phyloP scores from a whole-genome alignment of 352 stramenopile species.

The Aphanomyces invadans region DNA sequence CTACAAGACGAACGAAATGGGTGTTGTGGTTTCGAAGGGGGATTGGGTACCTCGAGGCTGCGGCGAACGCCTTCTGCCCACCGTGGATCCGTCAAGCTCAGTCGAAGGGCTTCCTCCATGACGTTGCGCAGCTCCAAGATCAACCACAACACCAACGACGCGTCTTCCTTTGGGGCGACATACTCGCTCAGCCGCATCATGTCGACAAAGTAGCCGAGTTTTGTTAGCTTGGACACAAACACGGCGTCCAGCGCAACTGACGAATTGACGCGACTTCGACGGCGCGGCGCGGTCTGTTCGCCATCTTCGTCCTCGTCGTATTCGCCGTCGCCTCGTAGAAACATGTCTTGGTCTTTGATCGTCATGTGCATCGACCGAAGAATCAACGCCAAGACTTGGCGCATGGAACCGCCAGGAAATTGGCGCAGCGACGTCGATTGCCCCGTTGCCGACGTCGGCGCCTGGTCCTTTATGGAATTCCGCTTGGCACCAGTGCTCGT shows the following conservation, averaged over 20 bases:
- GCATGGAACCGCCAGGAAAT: conserved; percentile 72
- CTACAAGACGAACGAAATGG: neutral
- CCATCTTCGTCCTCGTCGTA: conserved; percentile 31
- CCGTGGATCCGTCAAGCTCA: conserved; percentile 2
- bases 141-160: conserved; percentile 66
- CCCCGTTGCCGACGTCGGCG: conserved; percentile 13
- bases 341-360: conserved; percentile 9
- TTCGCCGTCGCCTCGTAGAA: conserved; percentile 27
- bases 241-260: conserved; percentile 25
- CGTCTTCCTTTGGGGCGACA: conserved; percentile 59
- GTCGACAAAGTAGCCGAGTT: conserved; percentile 81
- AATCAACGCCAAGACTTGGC: conserved; percentile 68
- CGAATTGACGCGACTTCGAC: conserved; percentile 22
- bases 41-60: conserved; percentile 20
- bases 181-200: conserved; percentile 66
- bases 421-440: conserved; percentile 31
- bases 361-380: conserved; percentile 67
- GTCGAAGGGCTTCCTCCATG: conserved; percentile 44
- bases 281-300: neutral
- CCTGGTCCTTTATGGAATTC: conserved; percentile 20
- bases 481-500: conserved; percentile 4
- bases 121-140: conserved; percentile 59
- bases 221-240: conserved; percentile 71
- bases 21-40: too few species aligned
- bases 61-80: conserved; percentile 17